Conservation (phyloP, 495 filamentous ascomycete species). For the Penicillium goetzii region DNA sequence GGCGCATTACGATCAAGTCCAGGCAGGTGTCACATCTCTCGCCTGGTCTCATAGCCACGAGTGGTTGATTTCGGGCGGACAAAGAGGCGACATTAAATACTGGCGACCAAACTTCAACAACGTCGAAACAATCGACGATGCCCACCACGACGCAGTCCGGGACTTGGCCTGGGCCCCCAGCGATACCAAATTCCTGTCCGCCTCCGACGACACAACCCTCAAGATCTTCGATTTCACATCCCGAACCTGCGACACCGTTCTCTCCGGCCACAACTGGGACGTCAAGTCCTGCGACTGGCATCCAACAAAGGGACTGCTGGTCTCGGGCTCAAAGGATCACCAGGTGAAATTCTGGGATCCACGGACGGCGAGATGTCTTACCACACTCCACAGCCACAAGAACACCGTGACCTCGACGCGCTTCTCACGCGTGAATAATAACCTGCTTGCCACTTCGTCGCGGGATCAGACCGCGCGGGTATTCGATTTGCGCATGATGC, state of each 20-base stretch:
- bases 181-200: constrained; percentile 93
- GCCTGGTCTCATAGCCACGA: constrained; percentile 93
- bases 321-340: constrained; percentile 97
- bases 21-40: constrained; percentile 81
- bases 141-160: constrained; percentile 84
- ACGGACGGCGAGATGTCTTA: constrained; percentile 82
- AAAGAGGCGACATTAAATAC: constrained; percentile 94
- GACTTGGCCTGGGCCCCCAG: constrained; percentile 93
- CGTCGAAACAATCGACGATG: constrained; percentile 89
- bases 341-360: constrained; percentile 98
- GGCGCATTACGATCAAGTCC: constrained; percentile 77
- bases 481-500: constrained; percentile 97
- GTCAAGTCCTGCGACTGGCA: constrained; percentile 97
- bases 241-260: constrained; percentile 73
- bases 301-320: constrained; percentile 89
- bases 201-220: constrained; percentile 87
- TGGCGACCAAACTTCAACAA: constrained; percentile 99
- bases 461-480: constrained; percentile 89
- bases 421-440: constrained; percentile 81
- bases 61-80: constrained; percentile 94
- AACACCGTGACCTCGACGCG: constrained; percentile 88
- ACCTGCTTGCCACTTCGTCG: constrained; percentile 87
- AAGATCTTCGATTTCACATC: constrained; percentile 98
- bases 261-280: constrained; percentile 94
- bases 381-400: constrained; percentile 95